These are phyloP conservation scores for Tricholoma saponaceum DNA, from an alignment of 768 basidiomycete genomes.

Conservation along the genomic window DNA sequence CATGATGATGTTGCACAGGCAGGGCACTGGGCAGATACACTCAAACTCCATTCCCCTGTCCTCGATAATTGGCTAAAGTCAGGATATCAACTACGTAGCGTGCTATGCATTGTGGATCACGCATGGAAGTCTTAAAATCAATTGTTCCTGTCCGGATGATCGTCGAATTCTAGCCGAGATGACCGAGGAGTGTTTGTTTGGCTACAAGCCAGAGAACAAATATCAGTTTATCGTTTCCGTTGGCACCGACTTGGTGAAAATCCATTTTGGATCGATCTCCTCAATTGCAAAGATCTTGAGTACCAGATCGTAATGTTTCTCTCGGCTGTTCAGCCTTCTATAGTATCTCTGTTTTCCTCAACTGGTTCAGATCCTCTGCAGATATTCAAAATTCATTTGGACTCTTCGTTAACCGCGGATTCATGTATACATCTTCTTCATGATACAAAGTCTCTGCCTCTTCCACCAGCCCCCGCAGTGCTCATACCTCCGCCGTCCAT, in stretches of 20 bases:
- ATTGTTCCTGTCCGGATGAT: neutral
- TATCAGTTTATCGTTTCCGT: neutral
- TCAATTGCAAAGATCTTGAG: neutral
- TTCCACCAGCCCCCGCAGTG: constrained; percentile 40
- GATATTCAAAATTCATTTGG: constrained; percentile 47
- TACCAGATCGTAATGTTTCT: constrained; percentile 44
- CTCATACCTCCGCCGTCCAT: constrained; percentile 40
- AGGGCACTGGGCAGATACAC: neutral
- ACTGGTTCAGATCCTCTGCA: constrained; percentile 58
- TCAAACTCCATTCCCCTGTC: neutral
- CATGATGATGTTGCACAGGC: too few species aligned
- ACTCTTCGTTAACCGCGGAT: constrained; percentile 50
- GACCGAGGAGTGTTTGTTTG: neutral
- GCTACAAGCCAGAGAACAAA: neutral
- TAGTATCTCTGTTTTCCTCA: constrained; percentile 75
- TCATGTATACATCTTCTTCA: constrained; percentile 64
- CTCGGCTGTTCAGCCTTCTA: constrained; percentile 52
- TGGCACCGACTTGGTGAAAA: neutral
- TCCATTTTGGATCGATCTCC: neutral
- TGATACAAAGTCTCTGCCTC: constrained; percentile 50
- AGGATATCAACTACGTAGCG: neutral
- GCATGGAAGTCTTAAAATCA: neutral
- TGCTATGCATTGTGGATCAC: neutral
- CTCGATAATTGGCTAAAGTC: neutral
- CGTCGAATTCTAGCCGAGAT: constrained; percentile 1